These are phyloP conservation scores for Geranium brycei DNA, from an alignment of 345 rosid genomes.

Conservation along the genomic window DNA sequence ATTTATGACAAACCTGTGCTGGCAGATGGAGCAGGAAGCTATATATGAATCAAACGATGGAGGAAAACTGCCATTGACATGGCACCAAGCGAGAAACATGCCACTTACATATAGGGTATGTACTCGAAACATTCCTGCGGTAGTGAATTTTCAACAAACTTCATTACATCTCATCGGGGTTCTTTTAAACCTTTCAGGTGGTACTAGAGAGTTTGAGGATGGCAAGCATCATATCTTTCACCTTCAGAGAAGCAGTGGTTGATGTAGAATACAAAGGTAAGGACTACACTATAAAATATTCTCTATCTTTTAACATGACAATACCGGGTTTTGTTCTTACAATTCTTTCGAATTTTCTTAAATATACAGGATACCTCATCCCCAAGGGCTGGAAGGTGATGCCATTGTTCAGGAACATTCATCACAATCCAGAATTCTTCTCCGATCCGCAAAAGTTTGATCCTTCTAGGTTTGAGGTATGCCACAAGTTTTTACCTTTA, in stretches of 20 bases:
- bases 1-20: neutral
- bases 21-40: constrained; percentile 60
- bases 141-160: neutral
- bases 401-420: constrained; percentile 94
- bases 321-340: neutral
- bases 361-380: constrained; percentile 52
- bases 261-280: constrained; percentile 81
- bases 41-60: constrained; percentile 34
- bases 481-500: neutral
- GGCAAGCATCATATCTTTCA: constrained; percentile 88
- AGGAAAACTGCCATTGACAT: constrained; percentile 44
- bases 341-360: no score
- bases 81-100: constrained; percentile 80
- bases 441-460: constrained; percentile 61
- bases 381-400: constrained; percentile 99
- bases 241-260: constrained; percentile 76
- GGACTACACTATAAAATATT: neutral
- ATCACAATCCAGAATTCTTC: constrained; percentile 65
- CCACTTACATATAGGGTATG: constrained; percentile 53
- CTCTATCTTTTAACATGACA: neutral
- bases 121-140: neutral
- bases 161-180: neutral
- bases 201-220: constrained; percentile 66
- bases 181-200: constrained; percentile 22
- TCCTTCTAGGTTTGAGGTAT: constrained; percentile 84